Conservation (phyloP, 2,329 filamentous ascomycete genomes). For the Penicillium sp. region DNA sequence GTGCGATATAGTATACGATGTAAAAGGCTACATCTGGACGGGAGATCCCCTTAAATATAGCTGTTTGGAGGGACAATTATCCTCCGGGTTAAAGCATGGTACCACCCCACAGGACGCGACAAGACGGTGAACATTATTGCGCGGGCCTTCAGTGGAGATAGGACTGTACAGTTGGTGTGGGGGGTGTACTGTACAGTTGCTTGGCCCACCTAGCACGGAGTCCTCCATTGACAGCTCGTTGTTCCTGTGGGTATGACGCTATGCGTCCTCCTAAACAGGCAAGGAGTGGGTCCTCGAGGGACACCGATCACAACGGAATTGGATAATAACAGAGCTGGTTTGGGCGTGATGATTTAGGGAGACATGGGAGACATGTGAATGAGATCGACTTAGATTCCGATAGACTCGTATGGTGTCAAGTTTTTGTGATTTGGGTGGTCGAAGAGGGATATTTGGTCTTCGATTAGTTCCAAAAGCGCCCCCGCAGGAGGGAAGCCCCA, state of each 20-base stretch:
- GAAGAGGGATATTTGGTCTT: background rate
- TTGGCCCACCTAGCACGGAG: background rate
- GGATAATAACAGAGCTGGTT: background rate
- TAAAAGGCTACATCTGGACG: background rate
- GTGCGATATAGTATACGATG: constrained; percentile 2
- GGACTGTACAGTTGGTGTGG: constrained; percentile 6
- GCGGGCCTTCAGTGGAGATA: constrained; percentile 2
- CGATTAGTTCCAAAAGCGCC: background rate
- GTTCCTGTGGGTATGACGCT: constrained; percentile 26
- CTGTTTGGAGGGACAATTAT: constrained; percentile 11
- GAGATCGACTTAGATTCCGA: background rate
- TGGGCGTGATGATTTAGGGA: background rate
- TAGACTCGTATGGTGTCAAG: background rate
- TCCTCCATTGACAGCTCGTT: constrained; percentile 10
- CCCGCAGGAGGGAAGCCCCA: background rate
- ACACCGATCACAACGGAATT: constrained; percentile 1
- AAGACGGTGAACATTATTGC: constrained; percentile 23
- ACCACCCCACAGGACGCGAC: constrained; percentile 1
- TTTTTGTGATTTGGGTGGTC: background rate
- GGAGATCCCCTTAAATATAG: constrained; percentile 21
- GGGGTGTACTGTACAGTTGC: constrained; percentile 4
- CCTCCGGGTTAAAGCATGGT: background rate
- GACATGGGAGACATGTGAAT: background rate
- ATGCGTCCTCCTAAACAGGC: constrained; percentile 19
- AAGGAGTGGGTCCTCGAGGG: constrained; percentile 16